These are phyloP conservation scores for Carex kokanica DNA, from an alignment of 176 grass and related monocot species.

Conservation along the genomic window DNA sequence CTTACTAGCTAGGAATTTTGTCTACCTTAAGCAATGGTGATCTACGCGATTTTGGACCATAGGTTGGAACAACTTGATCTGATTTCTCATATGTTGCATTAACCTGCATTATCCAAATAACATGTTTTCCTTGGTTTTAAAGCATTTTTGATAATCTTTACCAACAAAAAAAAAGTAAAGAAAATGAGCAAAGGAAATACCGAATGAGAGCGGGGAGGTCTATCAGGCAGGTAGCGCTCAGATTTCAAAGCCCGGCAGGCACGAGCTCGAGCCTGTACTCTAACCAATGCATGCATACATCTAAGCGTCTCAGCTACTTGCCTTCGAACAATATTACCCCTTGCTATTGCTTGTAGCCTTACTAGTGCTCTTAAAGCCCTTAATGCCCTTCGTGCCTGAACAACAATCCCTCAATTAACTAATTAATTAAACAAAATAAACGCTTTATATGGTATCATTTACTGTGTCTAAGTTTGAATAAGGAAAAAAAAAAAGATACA, in stretches of 20 bases:
- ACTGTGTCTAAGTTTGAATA: background rate
- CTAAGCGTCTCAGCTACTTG: slow-evolving; percentile 29
- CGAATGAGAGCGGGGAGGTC: background rate
- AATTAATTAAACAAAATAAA: background rate
- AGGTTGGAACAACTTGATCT: slow-evolving; percentile 36
- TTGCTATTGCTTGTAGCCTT: slow-evolving; percentile 31
- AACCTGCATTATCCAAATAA: slow-evolving; percentile 37
- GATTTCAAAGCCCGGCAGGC: slow-evolving; percentile 49
- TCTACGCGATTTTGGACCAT: slow-evolving; percentile 37
- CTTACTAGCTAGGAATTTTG: background rate
- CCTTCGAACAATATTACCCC: slow-evolving; percentile 32
- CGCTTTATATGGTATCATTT: background rate
- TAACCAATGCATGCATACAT: slow-evolving; percentile 34
- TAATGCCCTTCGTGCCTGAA: slow-evolving; percentile 30
- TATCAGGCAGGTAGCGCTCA: slow-evolving; percentile 6
- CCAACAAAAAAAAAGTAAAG: background rate
- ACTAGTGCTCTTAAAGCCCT: slow-evolving; percentile 34
- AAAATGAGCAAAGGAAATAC: slow-evolving; percentile 13
- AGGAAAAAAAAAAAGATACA: background rate
- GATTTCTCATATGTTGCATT: slow-evolving; percentile 56
- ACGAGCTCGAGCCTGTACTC: slow-evolving; percentile 28
- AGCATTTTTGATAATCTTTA: background rate
- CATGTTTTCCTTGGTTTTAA: background rate
- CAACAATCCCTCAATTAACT: background rate
- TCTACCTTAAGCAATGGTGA: slow-evolving; percentile 56